Conservation (phyloP, 306 rosid species). For the Cicer yamashitae region DNA sequence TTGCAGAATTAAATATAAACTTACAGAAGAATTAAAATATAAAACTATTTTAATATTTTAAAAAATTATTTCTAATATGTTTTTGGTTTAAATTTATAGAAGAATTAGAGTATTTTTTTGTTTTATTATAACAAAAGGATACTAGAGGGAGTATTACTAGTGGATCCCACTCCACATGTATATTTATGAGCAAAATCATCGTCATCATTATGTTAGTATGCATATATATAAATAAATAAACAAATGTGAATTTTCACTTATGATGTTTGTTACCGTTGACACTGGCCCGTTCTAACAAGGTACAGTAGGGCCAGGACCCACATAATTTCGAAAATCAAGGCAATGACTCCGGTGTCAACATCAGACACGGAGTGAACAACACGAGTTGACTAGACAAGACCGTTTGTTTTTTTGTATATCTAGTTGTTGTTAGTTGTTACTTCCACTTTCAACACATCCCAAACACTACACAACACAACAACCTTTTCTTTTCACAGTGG, state of each 20-base stretch:
- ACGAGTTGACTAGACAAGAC: constrained; percentile 31
- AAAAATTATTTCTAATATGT: too few relatives aligned
- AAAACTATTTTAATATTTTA: too few relatives aligned
- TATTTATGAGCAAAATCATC: too few relatives aligned
- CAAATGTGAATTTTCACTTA: background rate
- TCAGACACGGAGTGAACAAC: background rate
- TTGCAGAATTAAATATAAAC: too few relatives aligned
- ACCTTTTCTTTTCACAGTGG: background rate
- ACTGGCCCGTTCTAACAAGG: background rate
- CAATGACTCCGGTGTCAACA: constrained; percentile 38
- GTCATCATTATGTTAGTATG: too few relatives aligned
- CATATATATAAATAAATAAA: too few relatives aligned
- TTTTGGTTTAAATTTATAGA: too few relatives aligned
- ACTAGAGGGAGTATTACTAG: too few relatives aligned
- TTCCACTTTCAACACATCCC: background rate
- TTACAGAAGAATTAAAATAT: too few relatives aligned
- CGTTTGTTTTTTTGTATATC: constrained; percentile 20
- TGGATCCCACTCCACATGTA: too few relatives aligned
- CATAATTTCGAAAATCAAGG: constrained; percentile 48
- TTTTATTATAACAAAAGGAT: too few relatives aligned
- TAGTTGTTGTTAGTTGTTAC: background rate
- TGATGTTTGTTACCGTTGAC: constrained; percentile 48
- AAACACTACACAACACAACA: background rate
- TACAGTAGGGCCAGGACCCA: background rate
- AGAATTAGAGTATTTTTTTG: too few relatives aligned